A percentile compares a stretch with the other conserved stretches of the same genome.
Conservation (phyloP, 208 protist genomes). For the Acanthamoeba royreba region DNA sequence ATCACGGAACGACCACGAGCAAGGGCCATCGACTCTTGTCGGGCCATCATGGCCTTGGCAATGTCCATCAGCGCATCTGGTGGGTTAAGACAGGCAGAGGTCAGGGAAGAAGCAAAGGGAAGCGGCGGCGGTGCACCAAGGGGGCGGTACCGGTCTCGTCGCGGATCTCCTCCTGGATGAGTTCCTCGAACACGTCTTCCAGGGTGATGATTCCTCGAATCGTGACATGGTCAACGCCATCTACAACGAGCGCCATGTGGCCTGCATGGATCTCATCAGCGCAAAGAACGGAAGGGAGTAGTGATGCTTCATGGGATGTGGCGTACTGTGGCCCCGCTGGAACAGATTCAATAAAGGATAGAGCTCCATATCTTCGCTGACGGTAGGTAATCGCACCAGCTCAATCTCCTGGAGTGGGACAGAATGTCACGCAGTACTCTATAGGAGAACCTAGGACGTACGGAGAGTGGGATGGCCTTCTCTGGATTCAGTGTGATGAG, state of each 20-base stretch:
- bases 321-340: conserved; percentile 50
- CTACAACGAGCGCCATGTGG: conserved; percentile 44
- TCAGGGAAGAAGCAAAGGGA: too few relatives aligned
- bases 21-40: background rate
- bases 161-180: conserved; percentile 57
- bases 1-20: background rate
- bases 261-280: background rate
- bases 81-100: too few relatives aligned
- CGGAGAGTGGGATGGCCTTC: background rate
- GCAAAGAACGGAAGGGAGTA: background rate
- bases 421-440: background rate
- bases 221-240: background rate
- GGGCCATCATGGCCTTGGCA: background rate
- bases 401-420: background rate
- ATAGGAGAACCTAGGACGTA: background rate
- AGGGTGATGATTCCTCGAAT: conserved; percentile 69
- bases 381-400: background rate
- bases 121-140: too few relatives aligned
- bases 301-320: background rate
- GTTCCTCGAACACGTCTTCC: conserved; percentile 73
- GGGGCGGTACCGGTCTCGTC: background rate
- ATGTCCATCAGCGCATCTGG: background rate
- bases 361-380: conserved; percentile 51
- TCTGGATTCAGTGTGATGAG: conserved; percentile 78
- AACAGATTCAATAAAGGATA: conserved; percentile 61